Evolutionary conservation across 140 eudicot genomes (phyloP), one percentile per base, ranked within the genome.

Genomic region (Bidens hawaiensis): DNA sequence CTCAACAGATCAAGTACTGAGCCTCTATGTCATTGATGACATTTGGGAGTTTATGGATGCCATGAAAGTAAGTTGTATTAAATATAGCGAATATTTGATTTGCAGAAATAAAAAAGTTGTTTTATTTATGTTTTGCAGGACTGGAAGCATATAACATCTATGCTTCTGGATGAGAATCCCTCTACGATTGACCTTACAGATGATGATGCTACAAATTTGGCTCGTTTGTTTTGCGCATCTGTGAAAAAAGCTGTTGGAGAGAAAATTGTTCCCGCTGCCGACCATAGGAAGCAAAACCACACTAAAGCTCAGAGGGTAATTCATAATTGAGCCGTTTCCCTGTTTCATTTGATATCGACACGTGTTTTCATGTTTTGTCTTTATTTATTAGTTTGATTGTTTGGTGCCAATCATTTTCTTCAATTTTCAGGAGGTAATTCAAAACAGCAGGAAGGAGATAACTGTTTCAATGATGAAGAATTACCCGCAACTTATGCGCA

Each of bases 31-130:
- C 80, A 94, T 94, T 54, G 99, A 94, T 75, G 99, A 94, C 79
- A 81, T 88, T 24, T 94, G 99, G 99, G 99, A 94, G 75, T 94
- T 77, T 83, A 94, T 94, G 99, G 85, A 72, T 69, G 99, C 99
- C 62, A 94, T 94, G 99, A 94, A 83, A 65, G 98, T 84, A 82
- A 53, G 95, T 56, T 21, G 58, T 62, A 23, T 51, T 22, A 23
- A 53, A 53, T 13, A 12, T 13, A 13, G 28, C 8, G 1, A 25
- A 25, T 14, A n/a, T 21, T 53, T 14, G 26, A 6, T 14, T 53
- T 26, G 26, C 38, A 26, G 60, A 27, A 55, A 24, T 6, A 54
- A 54, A 53, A 14, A 14, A 25, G 11, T n/a, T 4, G 15, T n/a
- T 26, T 54, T 7, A 55, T 55, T 14, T n/a, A 30, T 68, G 31